Base-by-base conservation (phyloP, 2,329 filamentous ascomycete species). In the Aspergillus sp. region DNA sequence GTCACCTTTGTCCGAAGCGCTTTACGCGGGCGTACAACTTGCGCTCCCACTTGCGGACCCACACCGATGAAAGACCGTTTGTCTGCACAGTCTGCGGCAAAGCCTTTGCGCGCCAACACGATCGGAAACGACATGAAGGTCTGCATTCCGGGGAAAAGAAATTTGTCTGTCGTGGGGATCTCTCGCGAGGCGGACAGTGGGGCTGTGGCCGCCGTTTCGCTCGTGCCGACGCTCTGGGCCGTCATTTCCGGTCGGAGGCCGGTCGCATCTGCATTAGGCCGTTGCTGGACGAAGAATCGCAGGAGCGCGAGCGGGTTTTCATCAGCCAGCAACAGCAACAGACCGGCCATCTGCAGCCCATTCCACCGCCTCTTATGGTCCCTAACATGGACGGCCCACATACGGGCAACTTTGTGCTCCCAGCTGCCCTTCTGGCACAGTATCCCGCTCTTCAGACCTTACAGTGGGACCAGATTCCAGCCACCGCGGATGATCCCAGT, bases 61-160 rank as follows among this genome's bases (percentile, higher is more conserved):
- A 98, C 63, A 98, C 93, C 0, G 93, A 98, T 60, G 93, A 98
- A 73, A 81, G 93, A 42, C 93, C 93, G 0, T 98, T 97, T 61
- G 91, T 97, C 2, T 98, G 93, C 63, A 96, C 88, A 0, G 88
- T 97, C 6, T 98, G 93, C 57, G 88, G 88, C 44, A 98, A 98
- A 68, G 93, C 93, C 0, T 98, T 98, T 70, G 93, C 93, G 4
- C 85, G 93, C 28, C 93, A 98, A 63, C 93, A 98, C 63, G 93
- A 98, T 65, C 85, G 93, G 41, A 98, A 98, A 70, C 85, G 93
- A 35, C 93, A 98, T 67, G 93, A 98, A 70, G 90, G 91, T 35
- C 73, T 98, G 38, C 93, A 98, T 62, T 94, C 88, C 0, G 93
- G 93, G 38, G 93, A 98, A 72, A 98, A 97, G 80, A 97, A 95